Evolutionary conservation across 768 basidiomycete genomes (phyloP), one percentile per base, ranked within the genome.

Genomic region (Thelephora ganbajun): DNA sequence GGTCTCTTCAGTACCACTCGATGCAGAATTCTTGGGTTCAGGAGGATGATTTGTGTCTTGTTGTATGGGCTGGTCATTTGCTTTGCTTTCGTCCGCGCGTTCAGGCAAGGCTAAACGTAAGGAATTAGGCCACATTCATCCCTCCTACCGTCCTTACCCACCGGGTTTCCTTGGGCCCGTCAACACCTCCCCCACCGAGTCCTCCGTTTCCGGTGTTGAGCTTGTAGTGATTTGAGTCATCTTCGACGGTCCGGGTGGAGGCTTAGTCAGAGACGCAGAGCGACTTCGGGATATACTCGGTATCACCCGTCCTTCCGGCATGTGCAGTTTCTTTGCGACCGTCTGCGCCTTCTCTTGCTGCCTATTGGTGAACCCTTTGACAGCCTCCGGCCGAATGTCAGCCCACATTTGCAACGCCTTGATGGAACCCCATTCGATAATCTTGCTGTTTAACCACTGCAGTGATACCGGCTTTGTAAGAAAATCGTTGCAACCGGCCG

Each of bases 381-480:
- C 72, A 20, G 63, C 67, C 46, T 83, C 77, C 1, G 84, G 80
- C 37, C 80, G 70, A 49, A 82, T 66, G 59, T 89, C 87, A 11
- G 87, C 88, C 82, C 86, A 91, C 84, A 89, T 90, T 59, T 90
- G 86, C 48, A 91, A 59, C 5, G 86, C 87, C 61, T 91, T 91
- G 66, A 99, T 98, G 2, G 90, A 94, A 0, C 96, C 96, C 96
- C 96, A 99, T 63, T 99, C 96, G 51, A 94, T 88, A 60, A 98
- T 93, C 70, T 99, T 99, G 69, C 82, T 88, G 61, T 97, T 91
- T 45, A 99, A 69, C 96, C 96, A 99, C 41, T 83, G 72, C 23
- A 96, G 69, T 6, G 88, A 90, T 26, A 99, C 94, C 0, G 96
- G 96, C 59, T 99, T 99, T 36, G 93, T 98, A 44, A 99, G 64